Base-by-base conservation (phyloP, 345 rosid species). In the Anacardium occidentale region DNA sequence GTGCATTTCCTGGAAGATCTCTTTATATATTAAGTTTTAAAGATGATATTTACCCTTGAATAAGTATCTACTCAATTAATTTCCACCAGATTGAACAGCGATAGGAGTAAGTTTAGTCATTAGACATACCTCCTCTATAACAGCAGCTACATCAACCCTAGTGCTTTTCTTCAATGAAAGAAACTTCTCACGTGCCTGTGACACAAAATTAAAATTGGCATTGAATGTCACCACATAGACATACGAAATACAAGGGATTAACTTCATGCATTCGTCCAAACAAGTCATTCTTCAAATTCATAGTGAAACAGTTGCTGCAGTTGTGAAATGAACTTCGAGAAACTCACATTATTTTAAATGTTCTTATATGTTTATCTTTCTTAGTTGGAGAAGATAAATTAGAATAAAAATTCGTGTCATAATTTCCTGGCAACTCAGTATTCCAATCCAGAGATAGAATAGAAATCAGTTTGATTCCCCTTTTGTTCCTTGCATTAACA, bases 131-230 rank as follows among this genome's bases (percentile, higher is more conserved):
- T 90, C 96, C 83, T 90, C 89, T 62, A 90, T 74, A 51, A 77
- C 79, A 40, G 87, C 79, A 73, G 93, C 89, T 60, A 88, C 79
- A 75, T 90, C 93, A 76, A 81, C 68, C 81, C 88, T 82, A 25
- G 96, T 85, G 78, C 90, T 88, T 83, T 90, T 90, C 77, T 84
- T 87, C 81, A 90, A 67, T n/a, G 96, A 88, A 51, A 90, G 81
- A 84, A 79, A 87, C 77, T 90, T 90, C 72, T 90, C 96, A 60
- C 96, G 85, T 59, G 96, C 93, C 96, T 90, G 80, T 74, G 52
- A 42, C 48, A 53, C 59, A 66, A 72, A 67, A 69, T 62, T 18
- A 20, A 15, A n/a, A 64, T 40, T 32, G 20, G 54, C 72, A 81
- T 70, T 62, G 63, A 62, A 62, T 68, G 52, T 61, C 66, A 64